Evolutionary conservation across 495 filamentous ascomycete species (phyloP).

Genomic region (Talaromyces borbonicus): DNA sequence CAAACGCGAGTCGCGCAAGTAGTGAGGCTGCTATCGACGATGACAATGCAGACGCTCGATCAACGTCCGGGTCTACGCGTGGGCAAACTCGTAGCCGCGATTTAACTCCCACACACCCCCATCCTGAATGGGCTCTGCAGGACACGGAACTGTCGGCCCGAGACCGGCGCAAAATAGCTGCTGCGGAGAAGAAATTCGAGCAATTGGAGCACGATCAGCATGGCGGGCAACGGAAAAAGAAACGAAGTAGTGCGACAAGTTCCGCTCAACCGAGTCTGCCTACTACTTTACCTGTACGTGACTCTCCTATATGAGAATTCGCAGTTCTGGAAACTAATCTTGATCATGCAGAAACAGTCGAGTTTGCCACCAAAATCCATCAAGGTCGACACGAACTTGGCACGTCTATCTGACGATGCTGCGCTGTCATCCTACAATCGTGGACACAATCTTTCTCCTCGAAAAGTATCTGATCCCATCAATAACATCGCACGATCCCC

Average conservation of each 20-base stretch:
- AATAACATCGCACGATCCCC: conserved; percentile 19
- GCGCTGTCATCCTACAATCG: not conserved
- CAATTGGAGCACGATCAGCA: conserved; percentile 47
- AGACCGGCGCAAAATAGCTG: conserved; percentile 79
- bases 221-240: conserved; percentile 31
- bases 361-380: conserved; percentile 13
- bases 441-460: conserved; percentile 13
- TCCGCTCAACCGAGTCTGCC: conserved; percentile 33
- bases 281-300: conserved; percentile 14
- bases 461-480: conserved; percentile 23
- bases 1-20: conserved; percentile 67
- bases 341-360: not conserved
- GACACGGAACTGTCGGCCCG: conserved; percentile 67
- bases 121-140: conserved; percentile 39
- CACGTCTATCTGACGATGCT: not conserved
- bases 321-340: not conserved
- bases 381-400: conserved; percentile 12
- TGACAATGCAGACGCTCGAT: conserved; percentile 41
- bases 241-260: conserved; percentile 22
- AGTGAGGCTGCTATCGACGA: conserved; percentile 60
- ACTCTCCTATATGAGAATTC: not conserved
- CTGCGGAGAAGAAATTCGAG: conserved; percentile 66
- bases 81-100: conserved; percentile 76
- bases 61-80: conserved; percentile 61
- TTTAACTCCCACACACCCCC: conserved; percentile 51